These are phyloP conservation scores for Aspergillus fischeri DNA, from an alignment of 2,329 filamentous ascomycete genomes.

Conservation along the genomic window DNA sequence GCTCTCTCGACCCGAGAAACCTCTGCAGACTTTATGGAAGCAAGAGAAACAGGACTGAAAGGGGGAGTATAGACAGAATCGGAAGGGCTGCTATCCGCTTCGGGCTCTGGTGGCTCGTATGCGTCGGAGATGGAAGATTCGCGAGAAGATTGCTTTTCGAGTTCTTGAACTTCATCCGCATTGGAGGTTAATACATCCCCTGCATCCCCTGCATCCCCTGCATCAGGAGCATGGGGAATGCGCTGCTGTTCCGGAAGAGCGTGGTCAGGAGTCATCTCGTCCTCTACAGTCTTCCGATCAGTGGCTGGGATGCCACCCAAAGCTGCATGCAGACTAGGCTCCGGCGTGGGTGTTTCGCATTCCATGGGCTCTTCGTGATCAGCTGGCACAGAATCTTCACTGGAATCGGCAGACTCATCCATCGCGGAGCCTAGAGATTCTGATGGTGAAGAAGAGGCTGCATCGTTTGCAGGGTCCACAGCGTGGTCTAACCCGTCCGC, in stretches of 20 bases:
- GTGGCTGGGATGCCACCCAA: background rate
- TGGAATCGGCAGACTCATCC: conserved; percentile 31
- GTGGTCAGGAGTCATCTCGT: background rate
- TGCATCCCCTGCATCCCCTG: conserved; percentile 5
- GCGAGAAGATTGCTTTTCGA: conserved; percentile 15
- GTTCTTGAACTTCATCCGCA: conserved; percentile 9
- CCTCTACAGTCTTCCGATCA: conserved; percentile 5
- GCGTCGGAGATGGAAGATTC: conserved; percentile 45
- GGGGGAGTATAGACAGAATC: conserved; percentile 36
- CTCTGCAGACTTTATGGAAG: conserved; percentile 24
- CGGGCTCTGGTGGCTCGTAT: conserved; percentile 54
- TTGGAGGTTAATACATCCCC: conserved; percentile 1
- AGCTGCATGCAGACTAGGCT: background rate
- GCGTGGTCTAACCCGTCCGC: conserved; percentile 7
- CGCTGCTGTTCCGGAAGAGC: conserved; percentile 7
- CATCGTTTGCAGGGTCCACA: conserved; percentile 9
- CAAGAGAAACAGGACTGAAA: conserved; percentile 40
- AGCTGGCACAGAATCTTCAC: conserved; percentile 13
- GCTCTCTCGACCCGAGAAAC: conserved; percentile 15
- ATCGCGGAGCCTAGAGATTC: conserved; percentile 34
- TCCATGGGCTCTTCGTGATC: conserved; percentile 12
- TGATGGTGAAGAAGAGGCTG: conserved; percentile 21
- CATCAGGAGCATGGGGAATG: conserved; percentile 1
- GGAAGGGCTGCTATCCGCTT: conserved; percentile 21
- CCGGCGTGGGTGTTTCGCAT: background rate